These are phyloP conservation scores for Saraca asoca DNA, from an alignment of 331 rosid genomes.

Conservation along the genomic window DNA sequence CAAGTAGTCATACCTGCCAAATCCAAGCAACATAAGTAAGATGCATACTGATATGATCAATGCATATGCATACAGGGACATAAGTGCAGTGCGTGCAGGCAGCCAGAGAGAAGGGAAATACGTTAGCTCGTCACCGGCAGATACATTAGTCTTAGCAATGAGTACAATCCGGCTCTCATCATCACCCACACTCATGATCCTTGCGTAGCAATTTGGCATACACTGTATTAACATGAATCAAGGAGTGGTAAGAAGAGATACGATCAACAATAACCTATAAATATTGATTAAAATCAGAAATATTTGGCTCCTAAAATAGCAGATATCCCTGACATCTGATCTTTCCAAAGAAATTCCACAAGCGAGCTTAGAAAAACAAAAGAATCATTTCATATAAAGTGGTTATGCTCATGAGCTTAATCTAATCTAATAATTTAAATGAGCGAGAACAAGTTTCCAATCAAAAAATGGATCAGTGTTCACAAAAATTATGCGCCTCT, in stretches of 20 bases:
- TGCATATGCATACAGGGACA: conserved; percentile 16
- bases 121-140: conserved; percentile 91
- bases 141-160: conserved; percentile 81
- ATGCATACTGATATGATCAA: conserved; percentile 24
- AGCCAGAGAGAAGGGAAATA: conserved; percentile 28
- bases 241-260: conserved; percentile 24
- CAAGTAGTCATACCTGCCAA: conserved; percentile 86
- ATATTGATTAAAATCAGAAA: not conserved
- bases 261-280: no score
- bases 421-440: not conserved
- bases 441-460: conserved; percentile 2
- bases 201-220: conserved; percentile 98
- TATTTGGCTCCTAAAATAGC: not conserved
- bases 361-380: not conserved
- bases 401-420: not conserved
- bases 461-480: conserved; percentile 1
- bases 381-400: not conserved
- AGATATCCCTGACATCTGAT: not conserved
- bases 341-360: conserved; percentile 9
- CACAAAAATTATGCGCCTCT: not conserved
- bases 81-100: no score
- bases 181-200: conserved; percentile 98
- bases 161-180: conserved; percentile 96
- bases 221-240: conserved; percentile 54
- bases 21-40: conserved; percentile 32